Base-by-base conservation (phyloP, 371 early-diverging fungal genomes). In the Mortierella polycephala region DNA sequence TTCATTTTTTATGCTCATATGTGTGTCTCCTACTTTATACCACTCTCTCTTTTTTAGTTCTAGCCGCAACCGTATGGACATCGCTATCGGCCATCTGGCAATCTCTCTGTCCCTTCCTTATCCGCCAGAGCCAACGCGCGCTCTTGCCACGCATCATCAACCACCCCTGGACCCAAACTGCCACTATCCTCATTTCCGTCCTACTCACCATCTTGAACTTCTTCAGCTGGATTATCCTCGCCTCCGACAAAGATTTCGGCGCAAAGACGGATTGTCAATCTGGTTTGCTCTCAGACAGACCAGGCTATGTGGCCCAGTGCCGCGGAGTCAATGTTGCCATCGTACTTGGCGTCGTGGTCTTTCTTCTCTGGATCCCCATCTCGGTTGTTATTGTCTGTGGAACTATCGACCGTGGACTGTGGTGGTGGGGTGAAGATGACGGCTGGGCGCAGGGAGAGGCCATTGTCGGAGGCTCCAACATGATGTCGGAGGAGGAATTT, bases 371-470 rank as follows among this genome's bases (percentile, higher is more conserved):
- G 77, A 67, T 76, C 53, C 77, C 77, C 11, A 76, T 76, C 60
- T 59, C 77, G 18, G 52, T 76, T 9, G 77, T 76, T 46, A 76
- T 76, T 64, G 71, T 76, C 63, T 76, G 77, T 50, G 77, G 77
- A 8, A 76, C 77, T 7, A 54, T 76, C 46, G 77, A 76, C 13
- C 77, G 77, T 60, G 77, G 77, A 18, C 42, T 76, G 52, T 76
- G 77, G 77, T 76, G 77, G 77, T 76, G 77, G 77, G 77, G 77
- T 8, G 77, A 76, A 47, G 77, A 76, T 30, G 77, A 76, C 12
- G 75, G 75, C 42, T 67, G 71, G 61, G 71, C 68, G 5, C 68
- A 71, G 11, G 61, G 44, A 2, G 64, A 67, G 23, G 41, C 64
- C 41, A 63, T 64, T 23, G 61, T 64, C n/a, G 60, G 64, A 40